Percentiles rank a stretch among this genome's conserved stretches.
phyloP scores from a whole-genome alignment of 23 red algal genomes.

The Gracilaria vermiculophylla region DNA sequence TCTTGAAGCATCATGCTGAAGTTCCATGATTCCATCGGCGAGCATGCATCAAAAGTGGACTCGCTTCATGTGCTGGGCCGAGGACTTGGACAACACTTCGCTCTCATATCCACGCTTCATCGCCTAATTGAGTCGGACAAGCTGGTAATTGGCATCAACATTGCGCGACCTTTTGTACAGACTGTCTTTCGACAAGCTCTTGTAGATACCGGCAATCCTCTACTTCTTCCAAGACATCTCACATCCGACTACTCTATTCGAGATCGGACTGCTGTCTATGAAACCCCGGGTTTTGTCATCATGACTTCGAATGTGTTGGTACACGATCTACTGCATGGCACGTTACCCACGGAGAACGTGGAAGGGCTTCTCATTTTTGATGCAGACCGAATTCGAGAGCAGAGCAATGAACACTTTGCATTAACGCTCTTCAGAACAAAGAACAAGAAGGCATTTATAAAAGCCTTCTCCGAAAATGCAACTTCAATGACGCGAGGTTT shows the following conservation, averaged over 20 bases:
- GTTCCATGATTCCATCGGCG: conserved; percentile 40
- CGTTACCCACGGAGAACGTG: conserved; percentile 49
- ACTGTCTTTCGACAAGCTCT: conserved; percentile 18
- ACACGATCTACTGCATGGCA: conserved; percentile 71
- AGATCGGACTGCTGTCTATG: conserved; percentile 69
- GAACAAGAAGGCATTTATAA: conserved; percentile 57
- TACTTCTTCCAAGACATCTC: conserved; percentile 63
- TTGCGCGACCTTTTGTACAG: conserved; percentile 14
- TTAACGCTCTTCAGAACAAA: conserved; percentile 70
- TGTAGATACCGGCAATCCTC: conserved; percentile 2
- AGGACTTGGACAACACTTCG: conserved; percentile 59
- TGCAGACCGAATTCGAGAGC: conserved; percentile 75
- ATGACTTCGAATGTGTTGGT: conserved; percentile 71
- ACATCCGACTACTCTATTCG: conserved; percentile 47
- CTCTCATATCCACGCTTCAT: conserved; percentile 15
- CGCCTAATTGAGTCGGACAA: background rate
- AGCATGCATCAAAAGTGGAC: conserved; percentile 28
- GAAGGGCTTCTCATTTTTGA: conserved; percentile 70
- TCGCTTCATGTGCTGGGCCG: conserved; percentile 38
- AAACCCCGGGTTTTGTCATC: conserved; percentile 60
- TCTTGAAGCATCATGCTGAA: conserved; percentile 17
- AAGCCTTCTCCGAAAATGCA: conserved; percentile 84
- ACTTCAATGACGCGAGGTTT: conserved; percentile 67
- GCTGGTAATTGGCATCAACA: conserved; percentile 49
- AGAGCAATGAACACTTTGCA: conserved; percentile 77